Base-by-base conservation (phyloP, 1,284 basidiomycete genomes). In the Athelia psychrophila region DNA sequence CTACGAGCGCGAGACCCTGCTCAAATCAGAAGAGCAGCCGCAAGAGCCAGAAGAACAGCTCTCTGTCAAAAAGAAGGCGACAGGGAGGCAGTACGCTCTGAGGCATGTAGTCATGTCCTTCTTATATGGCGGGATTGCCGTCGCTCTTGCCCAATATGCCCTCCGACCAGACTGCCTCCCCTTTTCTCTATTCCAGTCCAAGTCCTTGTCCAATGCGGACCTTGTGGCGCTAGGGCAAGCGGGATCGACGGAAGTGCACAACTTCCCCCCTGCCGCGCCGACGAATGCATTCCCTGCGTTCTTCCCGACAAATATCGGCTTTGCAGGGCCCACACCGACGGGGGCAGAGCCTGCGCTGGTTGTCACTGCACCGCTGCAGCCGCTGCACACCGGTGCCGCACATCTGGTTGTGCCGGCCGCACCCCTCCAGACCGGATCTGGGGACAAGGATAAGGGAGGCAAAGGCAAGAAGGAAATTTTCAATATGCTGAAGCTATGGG, bases 241-340 rank as follows among this genome's bases (percentile, higher is more conserved):
- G 23, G 87, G 88, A n/a, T 88, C 86, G 1, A 86, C 86, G 2
- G 74, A 79, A 56, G 73, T 79, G 2, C 81, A 89, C 65, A 64
- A 80, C 30, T 91, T 80, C 64, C 89, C 89, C n/a, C 88, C 89
- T 1, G 58, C 78, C 0, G 77, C 78, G 2, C 87, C 88, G 0
- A 90, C 86, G 10, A 91, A 91, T 58, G 74, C 70, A 5, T 75
- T 77, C 56, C 85, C 88, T 0, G 79, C 83, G 1, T 59, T 86
- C 30, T 92, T 92, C 64, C 90, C 89, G 3, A 78, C 86, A 24
- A 68, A 86, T 57, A 82, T 95, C 12, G 93, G 93, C 42, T 88
- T 92, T 64, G 77, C 86, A 13, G 93, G 93, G 9, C 81, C 78
- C 10, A 95, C 92, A 1, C 89, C 90, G 0, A 95, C 93, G 0